Base-by-base conservation (phyloP, 1,284 basidiomycete genomes). In the Ceratobasidium theobromae region DNA sequence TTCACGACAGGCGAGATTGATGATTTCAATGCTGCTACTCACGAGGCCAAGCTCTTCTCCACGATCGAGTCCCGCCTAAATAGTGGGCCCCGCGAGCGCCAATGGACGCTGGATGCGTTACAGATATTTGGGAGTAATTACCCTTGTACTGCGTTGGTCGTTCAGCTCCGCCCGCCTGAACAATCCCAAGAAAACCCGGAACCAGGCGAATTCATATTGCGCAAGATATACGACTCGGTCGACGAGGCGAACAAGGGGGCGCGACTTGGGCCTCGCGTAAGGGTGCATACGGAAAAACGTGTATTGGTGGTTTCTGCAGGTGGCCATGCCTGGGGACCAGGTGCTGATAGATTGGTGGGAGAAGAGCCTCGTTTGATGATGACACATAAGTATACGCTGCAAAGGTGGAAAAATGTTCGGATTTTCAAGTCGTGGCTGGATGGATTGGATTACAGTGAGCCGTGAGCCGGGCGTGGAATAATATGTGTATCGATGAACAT, bases 401-500 rank as follows among this genome's bases (percentile, higher is more conserved):
- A 62, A 21, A n/a, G 58, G 11, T 62, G 58, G 58, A 51, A 35
- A 9, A 62, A 62, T 11, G 46, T 51, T n/a, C n/a, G 51, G 30
- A 51, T 4, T 4, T 62, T 62, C n/a, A 46, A 51, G 30, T 33
- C 45, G 0, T 62, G 58, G 58, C 35, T 62, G 25, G 46, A 62
- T 38, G 35, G 35, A 38, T 16, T 38, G 8, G 35, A 38, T 38
- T 38, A 38, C 16, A 38, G 9, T 16, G 35, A 38, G n/a, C n/a
- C n/a, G n/a, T n/a, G n/a, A n/a, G n/a, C n/a, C n/a, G n/a, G n/a
- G n/a, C n/a, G n/a, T n/a, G n/a, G n/a, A n/a, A n/a, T n/a, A n/a
- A n/a, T n/a, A n/a, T n/a, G n/a, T n/a, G n/a, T n/a, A n/a, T n/a
- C n/a, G n/a, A n/a, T n/a, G n/a, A n/a, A n/a, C n/a, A n/a, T n/a